These are phyloP conservation scores for Bullera alba DNA, from an alignment of 768 basidiomycete genomes.

Conservation along the genomic window DNA sequence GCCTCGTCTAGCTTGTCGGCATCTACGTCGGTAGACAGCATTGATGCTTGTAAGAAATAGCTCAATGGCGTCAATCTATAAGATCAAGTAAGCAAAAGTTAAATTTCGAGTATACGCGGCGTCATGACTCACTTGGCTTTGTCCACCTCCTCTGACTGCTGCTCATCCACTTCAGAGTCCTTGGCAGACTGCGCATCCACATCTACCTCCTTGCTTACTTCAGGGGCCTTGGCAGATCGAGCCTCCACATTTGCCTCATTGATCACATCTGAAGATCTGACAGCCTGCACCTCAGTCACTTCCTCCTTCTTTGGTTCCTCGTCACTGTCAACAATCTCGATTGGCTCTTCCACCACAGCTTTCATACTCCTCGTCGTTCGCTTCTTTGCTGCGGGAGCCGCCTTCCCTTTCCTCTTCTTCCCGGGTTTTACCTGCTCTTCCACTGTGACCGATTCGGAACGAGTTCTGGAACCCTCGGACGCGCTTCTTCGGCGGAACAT, in stretches of 20 bases:
- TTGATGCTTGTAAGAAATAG: slow-evolving; percentile 68
- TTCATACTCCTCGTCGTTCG: slow-evolving; percentile 33
- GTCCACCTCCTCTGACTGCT: not conserved
- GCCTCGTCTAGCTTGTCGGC: slow-evolving; percentile 52
- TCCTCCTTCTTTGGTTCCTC: slow-evolving; percentile 6
- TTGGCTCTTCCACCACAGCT: not conserved
- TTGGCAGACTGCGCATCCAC: too few species aligned
- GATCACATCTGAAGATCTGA: not conserved
- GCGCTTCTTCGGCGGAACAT: slow-evolving; percentile 26
- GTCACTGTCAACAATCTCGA: not conserved
- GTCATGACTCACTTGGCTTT: not conserved
- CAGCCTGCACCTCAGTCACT: not conserved
- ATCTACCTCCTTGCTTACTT: not conserved
- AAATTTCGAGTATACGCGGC: too few species aligned
- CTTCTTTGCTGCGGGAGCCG: slow-evolving; percentile 5
- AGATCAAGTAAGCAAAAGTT: not conserved
- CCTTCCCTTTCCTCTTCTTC: slow-evolving; percentile 9
- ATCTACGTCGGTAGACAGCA: slow-evolving; percentile 73
- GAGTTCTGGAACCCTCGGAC: slow-evolving; percentile 6
- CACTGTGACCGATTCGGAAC: slow-evolving; percentile 3
- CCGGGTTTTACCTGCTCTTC: not conserved
- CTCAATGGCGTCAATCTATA: slow-evolving; percentile 57
- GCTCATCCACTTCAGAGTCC: not conserved
- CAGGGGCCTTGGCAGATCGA: not conserved
- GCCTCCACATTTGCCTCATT: too few species aligned